These are phyloP conservation scores for Paecilomyces sp. DNA, from an alignment of 2,329 filamentous ascomycete species.

Conservation along the genomic window DNA sequence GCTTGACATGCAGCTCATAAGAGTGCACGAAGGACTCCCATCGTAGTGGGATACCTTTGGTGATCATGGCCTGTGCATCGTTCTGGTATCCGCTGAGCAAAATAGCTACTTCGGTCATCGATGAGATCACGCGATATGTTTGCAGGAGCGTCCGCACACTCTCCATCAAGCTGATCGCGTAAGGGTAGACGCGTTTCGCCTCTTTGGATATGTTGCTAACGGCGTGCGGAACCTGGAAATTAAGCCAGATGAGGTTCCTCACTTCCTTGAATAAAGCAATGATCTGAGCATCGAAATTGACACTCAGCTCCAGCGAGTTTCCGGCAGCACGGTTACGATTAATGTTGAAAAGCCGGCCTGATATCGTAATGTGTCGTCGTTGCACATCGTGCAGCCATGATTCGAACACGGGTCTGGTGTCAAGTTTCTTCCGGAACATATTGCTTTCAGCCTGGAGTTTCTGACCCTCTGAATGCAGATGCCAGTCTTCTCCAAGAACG, in stretches of 20 bases:
- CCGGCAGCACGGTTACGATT: constrained; percentile 82
- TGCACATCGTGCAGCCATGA: constrained; percentile 91
- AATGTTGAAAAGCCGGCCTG: constrained; percentile 86
- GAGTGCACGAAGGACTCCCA: constrained; percentile 99
- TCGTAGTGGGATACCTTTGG: constrained; percentile 79
- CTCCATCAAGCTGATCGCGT: constrained; percentile 97
- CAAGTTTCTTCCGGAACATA: constrained; percentile 91
- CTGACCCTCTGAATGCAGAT: constrained; percentile 86
- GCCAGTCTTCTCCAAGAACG: constrained; percentile 91
- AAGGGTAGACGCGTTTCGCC: constrained; percentile 97
- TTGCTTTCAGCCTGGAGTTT: constrained; percentile 88
- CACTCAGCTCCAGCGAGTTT: constrained; percentile 76
- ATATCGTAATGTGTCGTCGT: constrained; percentile 80
- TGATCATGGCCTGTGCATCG: constrained; percentile 74
- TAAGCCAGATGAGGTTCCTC: constrained; percentile 89
- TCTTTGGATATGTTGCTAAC: constrained; percentile 96
- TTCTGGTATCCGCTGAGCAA: constrained; percentile 87
- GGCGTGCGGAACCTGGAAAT: constrained; percentile 86
- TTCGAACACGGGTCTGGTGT: constrained; percentile 88
- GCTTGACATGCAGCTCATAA: constrained; percentile 80
- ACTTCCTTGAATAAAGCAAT: constrained; percentile 99
- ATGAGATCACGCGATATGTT: constrained; percentile 73
- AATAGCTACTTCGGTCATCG: constrained; percentile 81
- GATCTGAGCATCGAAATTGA: constrained; percentile 96
- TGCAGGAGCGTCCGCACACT: constrained; percentile 91